phyloP scores from a whole-genome alignment of 2,329 filamentous ascomycete species.

The Emmonsiellopsis sp. region DNA sequence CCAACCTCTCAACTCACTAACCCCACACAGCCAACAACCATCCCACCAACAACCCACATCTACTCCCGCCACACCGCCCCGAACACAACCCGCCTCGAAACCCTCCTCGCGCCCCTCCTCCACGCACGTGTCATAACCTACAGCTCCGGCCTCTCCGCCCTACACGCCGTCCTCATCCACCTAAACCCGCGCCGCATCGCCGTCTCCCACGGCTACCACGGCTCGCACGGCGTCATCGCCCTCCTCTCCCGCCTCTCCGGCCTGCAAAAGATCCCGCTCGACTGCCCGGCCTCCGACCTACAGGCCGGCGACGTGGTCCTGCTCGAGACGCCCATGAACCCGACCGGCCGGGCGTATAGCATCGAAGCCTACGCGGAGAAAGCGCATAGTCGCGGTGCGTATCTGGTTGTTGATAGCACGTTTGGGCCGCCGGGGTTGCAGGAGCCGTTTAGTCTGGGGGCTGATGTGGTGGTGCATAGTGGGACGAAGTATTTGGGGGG shows the following conservation, averaged over 20 bases:
- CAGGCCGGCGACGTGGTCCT: slow-evolving; percentile 75
- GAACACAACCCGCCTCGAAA: slow-evolving; percentile 76
- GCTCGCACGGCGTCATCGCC: slow-evolving; percentile 74
- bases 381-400: slow-evolving; percentile 63
- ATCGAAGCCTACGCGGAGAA: slow-evolving; percentile 61
- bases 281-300: slow-evolving; percentile 57
- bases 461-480: slow-evolving; percentile 81
- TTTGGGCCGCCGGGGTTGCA: slow-evolving; percentile 86
- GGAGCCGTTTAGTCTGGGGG: slow-evolving; percentile 72
- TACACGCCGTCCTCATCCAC: slow-evolving; percentile 78
- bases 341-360: slow-evolving; percentile 69
- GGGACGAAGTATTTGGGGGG: slow-evolving; percentile 96
- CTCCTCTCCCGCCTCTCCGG: slow-evolving; percentile 68
- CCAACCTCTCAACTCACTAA: slow-evolving; percentile 7
- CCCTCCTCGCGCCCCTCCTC: slow-evolving; percentile 67
- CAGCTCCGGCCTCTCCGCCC: slow-evolving; percentile 73
- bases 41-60: slow-evolving; percentile 46
- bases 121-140: slow-evolving; percentile 61
- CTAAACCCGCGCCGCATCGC: slow-evolving; percentile 75
- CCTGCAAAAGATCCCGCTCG: slow-evolving; percentile 61
- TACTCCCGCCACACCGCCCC: slow-evolving; percentile 77
- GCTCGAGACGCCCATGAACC: slow-evolving; percentile 89
- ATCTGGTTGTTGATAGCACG: slow-evolving; percentile 77
- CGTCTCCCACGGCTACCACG: slow-evolving; percentile 82
- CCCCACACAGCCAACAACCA: background rate